These are phyloP conservation scores for Acacia concinna DNA, from an alignment of 331 rosid species.

Conservation along the genomic window DNA sequence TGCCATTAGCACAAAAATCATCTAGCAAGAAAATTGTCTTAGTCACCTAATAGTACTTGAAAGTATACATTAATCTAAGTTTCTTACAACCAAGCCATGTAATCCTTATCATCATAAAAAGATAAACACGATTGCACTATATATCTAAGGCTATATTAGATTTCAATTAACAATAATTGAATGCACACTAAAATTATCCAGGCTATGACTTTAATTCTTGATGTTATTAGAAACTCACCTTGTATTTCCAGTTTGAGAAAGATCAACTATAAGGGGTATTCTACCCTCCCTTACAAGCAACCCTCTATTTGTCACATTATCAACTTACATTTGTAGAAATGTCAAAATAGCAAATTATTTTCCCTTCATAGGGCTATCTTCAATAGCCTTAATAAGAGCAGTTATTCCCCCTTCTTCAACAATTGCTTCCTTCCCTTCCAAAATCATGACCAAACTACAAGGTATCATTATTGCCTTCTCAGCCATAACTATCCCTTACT, in stretches of 20 bases:
- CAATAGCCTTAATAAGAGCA: constrained; percentile 80
- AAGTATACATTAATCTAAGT: neutral
- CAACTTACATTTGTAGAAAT: constrained; percentile 67
- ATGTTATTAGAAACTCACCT: constrained; percentile 43
- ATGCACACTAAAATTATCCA: neutral
- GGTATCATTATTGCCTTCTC: constrained; percentile 88
- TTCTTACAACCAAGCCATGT: neutral
- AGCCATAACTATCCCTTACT: constrained; percentile 69
- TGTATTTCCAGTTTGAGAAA: constrained; percentile 75
- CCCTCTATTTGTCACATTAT: constrained; percentile 68
- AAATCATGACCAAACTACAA: constrained; percentile 62
- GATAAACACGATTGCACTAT: neutral
- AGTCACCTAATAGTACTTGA: neutral
- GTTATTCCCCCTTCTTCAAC: constrained; percentile 84
- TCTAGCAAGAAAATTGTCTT: neutral
- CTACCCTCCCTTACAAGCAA: constrained; percentile 88
- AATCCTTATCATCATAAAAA: neutral
- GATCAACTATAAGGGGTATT: constrained; percentile 84
- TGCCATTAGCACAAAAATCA: neutral
- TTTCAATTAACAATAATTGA: neutral
- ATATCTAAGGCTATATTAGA: neutral
- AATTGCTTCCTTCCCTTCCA: constrained; percentile 68
- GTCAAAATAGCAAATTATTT: constrained; percentile 84
- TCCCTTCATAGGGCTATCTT: constrained; percentile 81
- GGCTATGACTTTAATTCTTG: neutral